phyloP scores from a whole-genome alignment of 805 yeast species.

The Cyberlindnera suaveolens region DNA sequence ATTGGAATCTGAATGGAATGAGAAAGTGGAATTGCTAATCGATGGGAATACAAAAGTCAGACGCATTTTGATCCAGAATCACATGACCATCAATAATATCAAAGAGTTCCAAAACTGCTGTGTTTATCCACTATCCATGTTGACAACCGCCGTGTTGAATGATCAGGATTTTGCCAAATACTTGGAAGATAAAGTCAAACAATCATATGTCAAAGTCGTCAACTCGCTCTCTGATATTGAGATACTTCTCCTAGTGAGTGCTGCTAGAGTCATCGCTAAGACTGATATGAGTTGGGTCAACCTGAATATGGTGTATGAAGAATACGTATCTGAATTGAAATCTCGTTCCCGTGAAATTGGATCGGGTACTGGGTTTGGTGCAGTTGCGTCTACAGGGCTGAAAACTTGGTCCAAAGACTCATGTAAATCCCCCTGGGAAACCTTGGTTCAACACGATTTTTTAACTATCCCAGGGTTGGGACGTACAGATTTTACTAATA shows the following conservation, averaged over 20 bases:
- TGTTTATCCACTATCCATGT: constrained; percentile 34
- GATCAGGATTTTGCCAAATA: constrained; percentile 21
- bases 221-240: constrained; percentile 63
- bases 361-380: constrained; percentile 19
- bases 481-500: constrained; percentile 10
- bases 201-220: constrained; percentile 21
- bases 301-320: constrained; percentile 71
- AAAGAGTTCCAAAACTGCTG: constrained; percentile 42
- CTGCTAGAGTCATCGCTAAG: constrained; percentile 65
- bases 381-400: constrained; percentile 28
- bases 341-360: constrained; percentile 32
- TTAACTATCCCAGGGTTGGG: constrained; percentile 12
- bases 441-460: constrained; percentile 30
- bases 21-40: constrained; percentile 26
- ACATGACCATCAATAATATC: constrained; percentile 52
- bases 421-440: constrained; percentile 71
- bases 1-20: constrained; percentile 39
- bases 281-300: constrained; percentile 56
- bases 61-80: constrained; percentile 37
- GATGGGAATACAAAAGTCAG: constrained; percentile 28
- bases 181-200: constrained; percentile 24
- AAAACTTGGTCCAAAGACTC: constrained; percentile 58
- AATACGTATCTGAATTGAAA: constrained; percentile 55
- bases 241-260: constrained; percentile 60
- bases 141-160: constrained; percentile 20